These are phyloP conservation scores for Tetraselmis striata DNA, from an alignment of 139 green algal genomes.

Conservation along the genomic window DNA sequence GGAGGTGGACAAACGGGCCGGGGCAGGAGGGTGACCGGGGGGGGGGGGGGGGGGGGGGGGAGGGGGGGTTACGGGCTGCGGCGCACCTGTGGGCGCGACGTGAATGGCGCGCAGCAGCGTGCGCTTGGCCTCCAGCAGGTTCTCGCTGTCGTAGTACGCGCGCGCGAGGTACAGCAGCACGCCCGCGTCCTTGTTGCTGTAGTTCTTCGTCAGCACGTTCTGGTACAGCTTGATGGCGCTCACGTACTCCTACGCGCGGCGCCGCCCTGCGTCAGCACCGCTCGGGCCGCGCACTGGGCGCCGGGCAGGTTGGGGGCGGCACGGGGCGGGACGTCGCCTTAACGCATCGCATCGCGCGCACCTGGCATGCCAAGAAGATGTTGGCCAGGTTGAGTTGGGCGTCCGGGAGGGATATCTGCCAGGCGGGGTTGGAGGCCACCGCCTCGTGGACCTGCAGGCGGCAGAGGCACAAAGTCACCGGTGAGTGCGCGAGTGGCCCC, in stretches of 20 bases:
- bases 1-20: too few species aligned
- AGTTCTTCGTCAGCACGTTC: slow-evolving; percentile 49
- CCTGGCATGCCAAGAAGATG: slow-evolving; percentile 49
- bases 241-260: slow-evolving; percentile 37
- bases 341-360: background rate
- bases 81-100: slow-evolving; percentile 39
- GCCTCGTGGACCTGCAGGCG: slow-evolving; percentile 59
- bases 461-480: too few species aligned
- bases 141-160: slow-evolving; percentile 67
- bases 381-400: slow-evolving; percentile 64
- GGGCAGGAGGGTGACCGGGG: too few species aligned
- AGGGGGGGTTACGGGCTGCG: background rate
- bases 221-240: slow-evolving; percentile 63
- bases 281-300: too few species aligned
- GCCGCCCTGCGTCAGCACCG: too few species aligned
- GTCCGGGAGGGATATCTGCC: slow-evolving; percentile 48
- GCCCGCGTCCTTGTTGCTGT: slow-evolving; percentile 31
- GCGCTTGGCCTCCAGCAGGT: slow-evolving; percentile 50
- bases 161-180: slow-evolving; percentile 59
- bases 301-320: too few species aligned
- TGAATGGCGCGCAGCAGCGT: slow-evolving; percentile 67
- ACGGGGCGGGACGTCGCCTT: too few species aligned
- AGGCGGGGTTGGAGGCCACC: slow-evolving; percentile 32
- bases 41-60: too few species aligned
- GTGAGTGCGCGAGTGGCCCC: too few species aligned